These are phyloP conservation scores for Colletotrichum tabaci DNA, from an alignment of 2,329 filamentous ascomycete species.

Conservation along the genomic window DNA sequence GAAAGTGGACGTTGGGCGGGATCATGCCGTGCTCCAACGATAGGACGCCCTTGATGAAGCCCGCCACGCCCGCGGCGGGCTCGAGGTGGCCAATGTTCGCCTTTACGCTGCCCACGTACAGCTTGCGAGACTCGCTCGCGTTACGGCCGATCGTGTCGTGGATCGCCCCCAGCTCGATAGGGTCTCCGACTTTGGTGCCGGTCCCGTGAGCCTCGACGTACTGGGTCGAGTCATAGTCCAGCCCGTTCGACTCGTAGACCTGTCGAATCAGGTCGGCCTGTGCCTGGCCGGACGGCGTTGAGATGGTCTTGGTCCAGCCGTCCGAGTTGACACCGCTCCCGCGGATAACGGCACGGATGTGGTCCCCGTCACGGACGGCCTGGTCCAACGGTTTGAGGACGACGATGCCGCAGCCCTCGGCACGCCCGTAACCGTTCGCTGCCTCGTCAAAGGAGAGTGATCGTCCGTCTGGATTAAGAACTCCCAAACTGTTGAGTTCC, in stretches of 20 bases:
- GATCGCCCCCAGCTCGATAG: slow-evolving; percentile 15
- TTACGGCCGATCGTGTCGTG: slow-evolving; percentile 5
- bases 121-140: slow-evolving; percentile 12
- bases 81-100: slow-evolving; percentile 33
- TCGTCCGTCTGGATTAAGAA: slow-evolving; percentile 55
- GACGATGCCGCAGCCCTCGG: slow-evolving; percentile 47
- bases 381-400: slow-evolving; percentile 60
- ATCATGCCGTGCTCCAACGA: slow-evolving; percentile 23
- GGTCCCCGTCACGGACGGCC: slow-evolving; percentile 60
- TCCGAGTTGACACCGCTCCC: slow-evolving; percentile 55
- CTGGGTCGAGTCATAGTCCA: slow-evolving; percentile 17
- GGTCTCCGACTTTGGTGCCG: slow-evolving; percentile 24
- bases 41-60: slow-evolving; percentile 20
- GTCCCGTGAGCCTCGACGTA: slow-evolving; percentile 37
- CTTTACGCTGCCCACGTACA: slow-evolving; percentile 41
- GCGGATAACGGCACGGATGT: slow-evolving; percentile 53
- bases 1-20: slow-evolving; percentile 17
- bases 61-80: slow-evolving; percentile 12
- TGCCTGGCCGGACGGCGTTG: slow-evolving; percentile 50
- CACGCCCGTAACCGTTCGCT: slow-evolving; percentile 28
- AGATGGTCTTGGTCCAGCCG: slow-evolving; percentile 57
- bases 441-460: slow-evolving; percentile 23
- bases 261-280: slow-evolving; percentile 30
- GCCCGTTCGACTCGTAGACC: slow-evolving; percentile 30
- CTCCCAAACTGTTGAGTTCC: slow-evolving; percentile 17